Conservation (phyloP, 805 yeast species). For the Diddensiella santjacobensis region DNA sequence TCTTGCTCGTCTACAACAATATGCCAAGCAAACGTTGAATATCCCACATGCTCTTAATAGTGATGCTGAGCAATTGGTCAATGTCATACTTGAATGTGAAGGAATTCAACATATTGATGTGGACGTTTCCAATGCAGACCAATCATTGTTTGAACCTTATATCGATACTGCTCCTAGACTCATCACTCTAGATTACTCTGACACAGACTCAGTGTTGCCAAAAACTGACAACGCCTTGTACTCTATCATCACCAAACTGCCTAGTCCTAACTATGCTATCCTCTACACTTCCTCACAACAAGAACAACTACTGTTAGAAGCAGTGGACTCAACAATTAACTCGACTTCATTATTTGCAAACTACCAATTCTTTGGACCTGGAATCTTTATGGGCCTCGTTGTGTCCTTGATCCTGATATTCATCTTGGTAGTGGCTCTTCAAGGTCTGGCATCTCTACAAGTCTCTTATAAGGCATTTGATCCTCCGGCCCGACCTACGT, state of each 20-base stretch:
- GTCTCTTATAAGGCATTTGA: constrained; percentile 82
- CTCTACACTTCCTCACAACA: constrained; percentile 25
- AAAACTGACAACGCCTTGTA: constrained; percentile 28
- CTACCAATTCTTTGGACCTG: constrained; percentile 74
- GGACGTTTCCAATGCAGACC: constrained; percentile 40
- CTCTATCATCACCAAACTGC: constrained; percentile 30
- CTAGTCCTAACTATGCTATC: constrained; percentile 34
- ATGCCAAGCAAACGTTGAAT: not conserved
- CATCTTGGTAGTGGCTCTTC: constrained; percentile 57
- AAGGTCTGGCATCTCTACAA: constrained; percentile 67
- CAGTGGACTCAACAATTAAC: constrained; percentile 14
- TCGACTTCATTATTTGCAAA: constrained; percentile 46
- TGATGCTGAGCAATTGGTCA: not conserved
- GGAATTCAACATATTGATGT: constrained; percentile 36
- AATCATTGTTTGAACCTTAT: constrained; percentile 43
- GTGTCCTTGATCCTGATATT: constrained; percentile 58
- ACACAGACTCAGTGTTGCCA: constrained; percentile 8
- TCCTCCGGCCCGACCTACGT: no score
- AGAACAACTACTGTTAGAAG: constrained; percentile 11
- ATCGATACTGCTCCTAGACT: constrained; percentile 62
- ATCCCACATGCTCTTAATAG: not conserved
- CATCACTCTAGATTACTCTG: constrained; percentile 53
- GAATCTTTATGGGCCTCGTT: constrained; percentile 70
- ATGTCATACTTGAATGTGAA: not conserved
- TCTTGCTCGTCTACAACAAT: not conserved